Evolutionary conservation across 2,329 filamentous ascomycete species (phyloP).

Genomic region (Metarhizium brunneum): DNA sequence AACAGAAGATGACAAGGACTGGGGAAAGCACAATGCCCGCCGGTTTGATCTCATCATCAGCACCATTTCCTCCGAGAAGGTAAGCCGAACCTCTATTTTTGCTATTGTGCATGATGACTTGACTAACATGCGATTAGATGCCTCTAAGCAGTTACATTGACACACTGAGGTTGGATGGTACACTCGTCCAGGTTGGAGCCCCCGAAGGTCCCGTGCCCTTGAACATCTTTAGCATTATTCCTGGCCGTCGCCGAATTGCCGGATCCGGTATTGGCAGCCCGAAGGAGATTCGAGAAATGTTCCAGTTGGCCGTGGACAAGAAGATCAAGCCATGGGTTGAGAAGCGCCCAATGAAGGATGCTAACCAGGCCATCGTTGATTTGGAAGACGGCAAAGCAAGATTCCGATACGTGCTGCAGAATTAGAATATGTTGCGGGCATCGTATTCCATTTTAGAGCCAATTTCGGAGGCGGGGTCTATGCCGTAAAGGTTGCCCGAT

Average conservation of each 20-base stretch:
- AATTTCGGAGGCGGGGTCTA: neutral
- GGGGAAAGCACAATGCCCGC: constrained; percentile 40
- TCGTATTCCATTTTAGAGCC: neutral
- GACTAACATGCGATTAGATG: constrained; percentile 29
- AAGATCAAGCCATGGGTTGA: constrained; percentile 47
- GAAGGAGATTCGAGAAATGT: constrained; percentile 50
- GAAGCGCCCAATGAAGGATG: constrained; percentile 43
- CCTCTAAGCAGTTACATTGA: constrained; percentile 51
- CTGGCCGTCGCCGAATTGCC: constrained; percentile 39
- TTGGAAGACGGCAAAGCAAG: constrained; percentile 44
- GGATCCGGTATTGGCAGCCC: constrained; percentile 39
- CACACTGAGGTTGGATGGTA: constrained; percentile 48
- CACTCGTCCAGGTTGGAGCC: constrained; percentile 54
- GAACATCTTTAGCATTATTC: constrained; percentile 38
- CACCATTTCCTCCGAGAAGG: constrained; percentile 37
- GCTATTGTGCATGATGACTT: neutral
- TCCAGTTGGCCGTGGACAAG: constrained; percentile 46
- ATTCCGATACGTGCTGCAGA: constrained; percentile 37
- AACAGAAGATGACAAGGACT: constrained; percentile 39
- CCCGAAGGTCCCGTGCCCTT: constrained; percentile 13
- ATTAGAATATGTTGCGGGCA: constrained; percentile 15
- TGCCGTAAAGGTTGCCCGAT: too few species aligned
- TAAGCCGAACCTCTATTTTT: constrained; percentile 2
- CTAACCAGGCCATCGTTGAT: constrained; percentile 47
- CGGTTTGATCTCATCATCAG: constrained; percentile 50